Evolutionary conservation across 345 rosid genomes (phyloP).

Genomic region (Euphorbia peplus): DNA sequence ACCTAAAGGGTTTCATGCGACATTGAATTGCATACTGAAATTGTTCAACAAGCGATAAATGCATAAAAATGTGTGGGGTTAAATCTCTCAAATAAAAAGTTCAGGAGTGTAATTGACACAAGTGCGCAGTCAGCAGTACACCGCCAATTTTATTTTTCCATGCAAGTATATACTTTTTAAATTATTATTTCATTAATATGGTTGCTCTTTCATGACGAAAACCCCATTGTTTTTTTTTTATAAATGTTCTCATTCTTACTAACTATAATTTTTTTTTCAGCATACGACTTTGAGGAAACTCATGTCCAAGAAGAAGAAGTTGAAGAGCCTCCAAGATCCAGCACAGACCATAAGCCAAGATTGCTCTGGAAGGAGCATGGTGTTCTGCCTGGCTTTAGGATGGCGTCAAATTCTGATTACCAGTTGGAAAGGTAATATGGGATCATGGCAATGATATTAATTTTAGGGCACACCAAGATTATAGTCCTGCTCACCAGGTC

Average conservation of each 20-base stretch:
- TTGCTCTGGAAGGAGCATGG: constrained; percentile 59
- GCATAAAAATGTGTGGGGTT: background rate
- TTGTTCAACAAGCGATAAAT: background rate
- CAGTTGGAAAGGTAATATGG: constrained; percentile 63
- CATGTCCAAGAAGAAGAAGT: constrained; percentile 74
- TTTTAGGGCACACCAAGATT: background rate
- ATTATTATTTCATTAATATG: background rate
- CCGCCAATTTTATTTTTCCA: background rate
- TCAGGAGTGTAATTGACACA: background rate
- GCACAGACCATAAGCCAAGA: constrained; percentile 50
- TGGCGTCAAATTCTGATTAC: constrained; percentile 60
- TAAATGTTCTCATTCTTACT: background rate
- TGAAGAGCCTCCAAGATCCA: constrained; percentile 58
- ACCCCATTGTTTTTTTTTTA: no score
- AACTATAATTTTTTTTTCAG: constrained; percentile 38
- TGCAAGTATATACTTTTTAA: background rate
- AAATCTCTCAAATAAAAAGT: background rate
- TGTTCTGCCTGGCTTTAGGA: constrained; percentile 65
- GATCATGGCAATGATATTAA: constrained; percentile 6
- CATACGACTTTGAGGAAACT: constrained; percentile 65
- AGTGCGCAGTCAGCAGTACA: background rate
- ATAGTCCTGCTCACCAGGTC: no score
- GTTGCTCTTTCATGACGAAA: background rate
- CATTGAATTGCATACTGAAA: background rate
- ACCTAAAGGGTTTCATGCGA: background rate